A percentile compares a stretch with the other conserved stretches of the same genome.
Evolutionary conservation across 2,329 filamentous ascomycete genomes (phyloP).

Genomic region (Sclerotinia nivalis): DNA sequence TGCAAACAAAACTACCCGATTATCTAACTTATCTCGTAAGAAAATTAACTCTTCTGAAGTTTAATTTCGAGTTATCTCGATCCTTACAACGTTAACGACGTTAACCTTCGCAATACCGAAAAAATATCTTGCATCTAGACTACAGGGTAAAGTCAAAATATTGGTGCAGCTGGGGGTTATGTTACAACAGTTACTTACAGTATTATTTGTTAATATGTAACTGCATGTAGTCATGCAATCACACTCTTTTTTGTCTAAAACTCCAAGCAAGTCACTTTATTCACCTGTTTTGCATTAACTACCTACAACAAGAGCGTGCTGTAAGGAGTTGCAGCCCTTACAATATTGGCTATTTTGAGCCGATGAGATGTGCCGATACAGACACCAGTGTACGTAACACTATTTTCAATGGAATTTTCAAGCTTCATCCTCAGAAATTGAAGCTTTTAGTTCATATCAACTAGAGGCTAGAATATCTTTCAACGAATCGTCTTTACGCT

Average conservation of each 20-base stretch:
- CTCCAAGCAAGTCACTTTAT: not conserved
- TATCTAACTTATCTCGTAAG: not conserved
- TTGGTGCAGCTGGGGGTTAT: not conserved
- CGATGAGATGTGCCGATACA: not conserved
- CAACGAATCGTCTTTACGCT: not conserved
- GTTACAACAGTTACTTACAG: not conserved
- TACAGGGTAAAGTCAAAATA: not conserved
- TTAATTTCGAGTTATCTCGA: not conserved
- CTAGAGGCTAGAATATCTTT: not conserved
- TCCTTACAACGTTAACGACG: not conserved
- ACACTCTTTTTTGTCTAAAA: not conserved
- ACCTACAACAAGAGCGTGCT: not conserved
- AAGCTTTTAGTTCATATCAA: not conserved
- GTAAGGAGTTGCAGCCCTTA: not conserved
- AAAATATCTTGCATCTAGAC: not conserved
- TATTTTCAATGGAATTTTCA: not conserved
- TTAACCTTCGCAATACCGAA: not conserved
- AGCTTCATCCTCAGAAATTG: not conserved
- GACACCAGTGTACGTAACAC: too few relatives aligned
- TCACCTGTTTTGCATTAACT: too few relatives aligned
- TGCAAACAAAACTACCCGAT: not conserved
- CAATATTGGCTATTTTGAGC: not conserved
- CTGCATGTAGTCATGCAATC: constrained; percentile 1
- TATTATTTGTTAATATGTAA: not conserved
- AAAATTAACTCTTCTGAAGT: not conserved